Base-by-base conservation (phyloP, 345 rosid genomes). In the Eucalyptus cladocalyx region DNA sequence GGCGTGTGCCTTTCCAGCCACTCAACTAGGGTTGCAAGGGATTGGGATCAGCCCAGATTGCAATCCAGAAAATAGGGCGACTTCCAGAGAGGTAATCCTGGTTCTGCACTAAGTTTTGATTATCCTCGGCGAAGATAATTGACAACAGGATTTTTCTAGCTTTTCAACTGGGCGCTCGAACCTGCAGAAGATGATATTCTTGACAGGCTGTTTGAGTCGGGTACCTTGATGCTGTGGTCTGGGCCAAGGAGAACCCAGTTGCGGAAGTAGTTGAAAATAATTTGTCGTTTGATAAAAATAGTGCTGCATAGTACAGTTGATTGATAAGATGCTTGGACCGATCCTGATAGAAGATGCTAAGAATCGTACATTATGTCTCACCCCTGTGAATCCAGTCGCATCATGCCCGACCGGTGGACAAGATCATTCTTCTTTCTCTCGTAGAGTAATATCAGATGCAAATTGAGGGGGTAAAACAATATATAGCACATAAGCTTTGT, bases 161-260 rank as follows among this genome's bases (percentile, higher is more conserved):
- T 98, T 91, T 91, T 98, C 91, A 95, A 93, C 85, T 98, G 98
- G 99, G 98, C 98, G 76, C 91, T 98, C 86, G 97, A 95, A 94
- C 99, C 98, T 81, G 98, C 98, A 76, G 96, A 89, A 88, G 99
- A 97, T 91, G 90, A 88, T 12, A 87, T 97, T 49, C 95, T 98
- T 54, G 99, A 96, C 87, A 87, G 89, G 81, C 94, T 98, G 81
- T 98, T 97, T 89, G 96, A 98, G 92, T 93, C 4, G 98, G 99
- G 87, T 96, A 95, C 88, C 88, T 90, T 23, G 97, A 98, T 90
- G 99, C 97, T 17, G 95, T 95, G 4, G 94, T 89, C 37, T 96
- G 99, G 98, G 95, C 96, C 16, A 92, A 91, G 90, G 65, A 90
- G 85, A 98, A 97, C 91, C 98, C 97, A 11, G 93, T 90, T 24